Evolutionary conservation across 495 filamentous ascomycete genomes (phyloP).

Genomic region (Penicillium cataractarum): DNA sequence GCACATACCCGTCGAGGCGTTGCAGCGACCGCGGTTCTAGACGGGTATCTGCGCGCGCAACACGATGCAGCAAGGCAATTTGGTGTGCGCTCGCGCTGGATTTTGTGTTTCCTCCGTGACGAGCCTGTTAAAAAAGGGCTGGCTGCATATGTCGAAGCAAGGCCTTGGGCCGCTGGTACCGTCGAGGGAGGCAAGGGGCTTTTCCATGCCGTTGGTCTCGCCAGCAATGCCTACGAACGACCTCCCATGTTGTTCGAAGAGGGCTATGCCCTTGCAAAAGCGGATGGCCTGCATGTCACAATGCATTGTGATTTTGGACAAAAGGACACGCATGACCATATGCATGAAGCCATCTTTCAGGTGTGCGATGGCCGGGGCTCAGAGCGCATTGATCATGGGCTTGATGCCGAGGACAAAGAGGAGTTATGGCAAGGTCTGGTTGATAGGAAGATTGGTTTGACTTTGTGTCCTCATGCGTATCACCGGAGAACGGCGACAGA

Average conservation of each 20-base stretch:
- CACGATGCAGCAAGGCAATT: slow-evolving; percentile 28
- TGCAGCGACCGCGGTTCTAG: slow-evolving; percentile 33
- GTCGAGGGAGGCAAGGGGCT: slow-evolving; percentile 35
- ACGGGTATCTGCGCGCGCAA: slow-evolving; percentile 42
- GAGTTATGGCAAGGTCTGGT: slow-evolving; percentile 36
- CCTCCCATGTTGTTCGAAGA: slow-evolving; percentile 45
- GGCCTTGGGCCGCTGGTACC: slow-evolving; percentile 33
- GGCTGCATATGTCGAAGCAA: slow-evolving; percentile 28
- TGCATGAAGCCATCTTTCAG: slow-evolving; percentile 37
- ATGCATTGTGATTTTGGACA: slow-evolving; percentile 51
- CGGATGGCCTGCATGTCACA: slow-evolving; percentile 44
- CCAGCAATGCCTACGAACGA: slow-evolving; percentile 44
- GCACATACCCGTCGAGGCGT: slow-evolving; percentile 45
- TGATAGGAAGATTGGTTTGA: slow-evolving; percentile 39
- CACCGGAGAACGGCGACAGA: slow-evolving; percentile 43
- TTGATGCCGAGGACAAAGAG: slow-evolving; percentile 38
- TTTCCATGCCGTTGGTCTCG: slow-evolving; percentile 47
- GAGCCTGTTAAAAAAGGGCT: slow-evolving; percentile 32
- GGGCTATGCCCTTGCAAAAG: slow-evolving; percentile 35
- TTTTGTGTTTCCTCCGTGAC: slow-evolving; percentile 48
- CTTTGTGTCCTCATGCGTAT: slow-evolving; percentile 47
- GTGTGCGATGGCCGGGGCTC: slow-evolving; percentile 31
- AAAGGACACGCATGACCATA: slow-evolving; percentile 42
- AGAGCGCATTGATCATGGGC: slow-evolving; percentile 49
- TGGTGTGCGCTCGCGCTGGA: slow-evolving; percentile 38